Conservation (phyloP, 305 asterid genomes). For the Solanum hybrid region DNA sequence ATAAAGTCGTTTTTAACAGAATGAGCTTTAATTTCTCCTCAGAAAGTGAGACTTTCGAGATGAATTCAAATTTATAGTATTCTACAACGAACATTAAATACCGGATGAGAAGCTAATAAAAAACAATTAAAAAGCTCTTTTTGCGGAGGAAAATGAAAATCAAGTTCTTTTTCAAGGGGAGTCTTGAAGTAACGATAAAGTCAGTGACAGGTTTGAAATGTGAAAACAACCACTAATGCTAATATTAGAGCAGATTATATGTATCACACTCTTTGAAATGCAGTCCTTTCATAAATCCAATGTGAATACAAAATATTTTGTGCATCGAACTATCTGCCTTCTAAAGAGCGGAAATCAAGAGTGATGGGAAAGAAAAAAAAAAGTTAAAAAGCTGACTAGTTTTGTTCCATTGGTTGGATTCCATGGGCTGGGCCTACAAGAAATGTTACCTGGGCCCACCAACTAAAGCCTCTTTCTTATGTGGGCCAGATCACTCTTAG, state of each 20-base stretch:
- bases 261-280: background rate
- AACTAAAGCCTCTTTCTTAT: background rate
- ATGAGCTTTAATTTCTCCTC: background rate
- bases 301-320: background rate
- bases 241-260: background rate
- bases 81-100: background rate
- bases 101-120: background rate
- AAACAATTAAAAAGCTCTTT: background rate
- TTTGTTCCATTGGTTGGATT: background rate
- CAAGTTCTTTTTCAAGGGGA: background rate
- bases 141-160: background rate
- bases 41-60: background rate
- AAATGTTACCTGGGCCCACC: background rate
- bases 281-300: background rate
- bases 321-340: background rate
- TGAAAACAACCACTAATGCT: background rate
- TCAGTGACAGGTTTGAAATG: accelerated
- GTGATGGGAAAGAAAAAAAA: background rate
- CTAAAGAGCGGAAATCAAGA: background rate
- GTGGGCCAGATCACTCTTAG: background rate
- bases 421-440: background rate
- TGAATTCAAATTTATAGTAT: background rate
- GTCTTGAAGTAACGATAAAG: background rate
- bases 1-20: background rate
- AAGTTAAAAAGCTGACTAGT: background rate